These are phyloP conservation scores for Mortierella sp. DNA, from an alignment of 371 early-diverging fungal genomes.

Conservation along the genomic window DNA sequence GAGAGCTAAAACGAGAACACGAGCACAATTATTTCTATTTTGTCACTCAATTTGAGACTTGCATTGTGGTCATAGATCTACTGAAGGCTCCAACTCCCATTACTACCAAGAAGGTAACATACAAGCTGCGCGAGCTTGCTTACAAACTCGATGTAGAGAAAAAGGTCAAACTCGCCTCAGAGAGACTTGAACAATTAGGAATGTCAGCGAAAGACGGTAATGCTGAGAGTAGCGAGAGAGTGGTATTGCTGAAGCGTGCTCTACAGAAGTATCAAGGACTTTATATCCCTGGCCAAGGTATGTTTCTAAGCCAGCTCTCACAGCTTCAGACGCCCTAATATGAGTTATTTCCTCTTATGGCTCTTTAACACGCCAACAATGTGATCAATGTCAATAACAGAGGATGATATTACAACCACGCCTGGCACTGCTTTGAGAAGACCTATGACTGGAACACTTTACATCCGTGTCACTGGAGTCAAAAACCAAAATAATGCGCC, in stretches of 20 bases:
- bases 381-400: slow-evolving; percentile 15
- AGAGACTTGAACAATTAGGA: slow-evolving; percentile 64
- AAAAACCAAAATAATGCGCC: slow-evolving; percentile 74
- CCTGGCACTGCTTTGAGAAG: slow-evolving; percentile 67
- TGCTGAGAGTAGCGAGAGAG: slow-evolving; percentile 81
- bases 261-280: slow-evolving; percentile 86
- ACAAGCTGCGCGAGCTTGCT: slow-evolving; percentile 84
- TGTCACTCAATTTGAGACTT: not conserved
- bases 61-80: slow-evolving; percentile 58
- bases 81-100: slow-evolving; percentile 78
- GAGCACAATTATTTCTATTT: slow-evolving; percentile 1
- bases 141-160: slow-evolving; percentile 91
- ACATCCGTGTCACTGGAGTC: slow-evolving; percentile 73
- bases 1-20: not conserved
- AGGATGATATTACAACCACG: slow-evolving; percentile 20
- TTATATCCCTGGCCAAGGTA: slow-evolving; percentile 65
- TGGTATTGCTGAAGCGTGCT: slow-evolving; percentile 80
- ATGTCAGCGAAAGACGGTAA: slow-evolving; percentile 56
- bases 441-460: slow-evolving; percentile 77
- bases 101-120: slow-evolving; percentile 86
- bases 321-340: not conserved
- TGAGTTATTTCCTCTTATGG: not conserved
- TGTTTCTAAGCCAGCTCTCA: not conserved
- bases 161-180: slow-evolving; percentile 79
- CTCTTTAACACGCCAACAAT: not conserved